These are phyloP conservation scores for Caryopteris hybrid DNA, from an alignment of 305 asterid genomes.

Conservation along the genomic window DNA sequence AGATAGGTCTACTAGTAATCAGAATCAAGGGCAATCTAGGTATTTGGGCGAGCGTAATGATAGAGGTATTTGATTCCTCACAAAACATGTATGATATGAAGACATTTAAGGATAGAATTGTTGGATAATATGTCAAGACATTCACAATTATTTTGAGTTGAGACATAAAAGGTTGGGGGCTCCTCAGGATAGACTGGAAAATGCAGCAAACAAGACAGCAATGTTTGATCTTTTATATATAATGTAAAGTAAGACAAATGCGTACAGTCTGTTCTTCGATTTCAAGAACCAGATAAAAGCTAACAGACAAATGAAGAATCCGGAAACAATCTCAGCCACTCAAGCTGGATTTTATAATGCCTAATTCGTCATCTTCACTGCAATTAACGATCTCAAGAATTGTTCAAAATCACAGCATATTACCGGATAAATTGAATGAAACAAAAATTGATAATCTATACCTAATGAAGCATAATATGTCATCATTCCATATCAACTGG, in stretches of 20 bases:
- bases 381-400: neutral
- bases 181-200: neutral
- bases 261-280: neutral
- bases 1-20: neutral
- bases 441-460: neutral
- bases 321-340: neutral
- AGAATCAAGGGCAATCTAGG: neutral
- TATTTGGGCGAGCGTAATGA: too few relatives aligned
- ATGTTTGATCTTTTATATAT: neutral
- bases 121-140: neutral
- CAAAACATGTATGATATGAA: neutral
- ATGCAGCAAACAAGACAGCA: neutral
- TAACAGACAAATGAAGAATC: constrained; percentile 1
- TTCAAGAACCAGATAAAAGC: constrained; percentile 3
- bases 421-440: neutral
- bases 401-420: neutral
- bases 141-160: neutral
- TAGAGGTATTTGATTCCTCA: too few relatives aligned
- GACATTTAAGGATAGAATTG: neutral
- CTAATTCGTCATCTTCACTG: neutral
- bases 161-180: neutral
- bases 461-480: neutral
- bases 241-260: constrained; percentile 18
- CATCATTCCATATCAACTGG: neutral
- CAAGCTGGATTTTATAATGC: neutral